These are phyloP conservation scores for Chaetomiaceae sp. DNA, from an alignment of 2,329 filamentous ascomycete genomes.

Conservation along the genomic window DNA sequence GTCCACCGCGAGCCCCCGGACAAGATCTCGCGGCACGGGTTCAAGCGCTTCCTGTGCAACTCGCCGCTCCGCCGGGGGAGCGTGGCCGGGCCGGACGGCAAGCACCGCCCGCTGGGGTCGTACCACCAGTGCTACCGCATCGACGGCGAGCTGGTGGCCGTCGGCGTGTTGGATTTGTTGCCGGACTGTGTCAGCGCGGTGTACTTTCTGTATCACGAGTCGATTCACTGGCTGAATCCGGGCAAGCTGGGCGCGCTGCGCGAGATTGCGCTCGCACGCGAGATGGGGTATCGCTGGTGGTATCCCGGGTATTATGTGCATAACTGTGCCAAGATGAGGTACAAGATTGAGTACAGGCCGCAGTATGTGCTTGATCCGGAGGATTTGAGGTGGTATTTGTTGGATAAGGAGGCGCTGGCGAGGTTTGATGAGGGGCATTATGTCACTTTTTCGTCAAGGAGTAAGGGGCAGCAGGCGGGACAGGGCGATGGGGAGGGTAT, in stretches of 20 bases:
- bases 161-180: conserved; percentile 72
- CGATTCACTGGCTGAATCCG: conserved; percentile 63
- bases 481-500: not conserved
- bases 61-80: conserved; percentile 57
- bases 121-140: conserved; percentile 80
- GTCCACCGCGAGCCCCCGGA: conserved; percentile 64
- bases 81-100: conserved; percentile 43
- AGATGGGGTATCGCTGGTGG: conserved; percentile 69
- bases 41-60: conserved; percentile 68
- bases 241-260: conserved; percentile 72
- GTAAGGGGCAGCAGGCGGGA: conserved; percentile 25
- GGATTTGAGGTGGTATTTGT: conserved; percentile 55
- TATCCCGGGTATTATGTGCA: conserved; percentile 82
- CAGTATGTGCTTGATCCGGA: conserved; percentile 71
- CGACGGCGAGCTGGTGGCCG: conserved; percentile 69
- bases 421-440: conserved; percentile 54
- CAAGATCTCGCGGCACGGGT: conserved; percentile 57
- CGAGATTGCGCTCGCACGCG: conserved; percentile 66
- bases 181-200: conserved; percentile 75
- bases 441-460: conserved; percentile 41
- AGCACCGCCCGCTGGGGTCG: conserved; percentile 58
- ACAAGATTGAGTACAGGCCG: conserved; percentile 75
- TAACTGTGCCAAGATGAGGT: conserved; percentile 75
- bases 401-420: conserved; percentile 49
- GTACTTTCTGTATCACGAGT: conserved; percentile 78